Conservation (phyloP, 1,284 basidiomycete genomes). For the Tilletiaria anomala region DNA sequence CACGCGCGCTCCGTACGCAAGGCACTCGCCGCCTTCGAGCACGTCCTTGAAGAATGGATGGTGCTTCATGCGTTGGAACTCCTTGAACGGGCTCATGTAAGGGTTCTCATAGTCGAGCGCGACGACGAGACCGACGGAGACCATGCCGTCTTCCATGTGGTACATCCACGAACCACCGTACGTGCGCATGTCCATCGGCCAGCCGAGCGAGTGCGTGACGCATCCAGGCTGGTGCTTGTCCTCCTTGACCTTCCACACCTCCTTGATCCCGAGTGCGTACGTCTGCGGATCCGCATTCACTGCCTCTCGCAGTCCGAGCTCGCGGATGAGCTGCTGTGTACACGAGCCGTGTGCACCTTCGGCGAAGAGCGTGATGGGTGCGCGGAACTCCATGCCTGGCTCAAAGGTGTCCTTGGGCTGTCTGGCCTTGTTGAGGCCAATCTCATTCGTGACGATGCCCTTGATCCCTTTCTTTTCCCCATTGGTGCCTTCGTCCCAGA, state of each 20-base stretch:
- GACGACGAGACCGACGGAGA: conserved; percentile 79
- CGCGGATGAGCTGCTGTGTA: conserved; percentile 63
- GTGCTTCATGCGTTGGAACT: conserved; percentile 94
- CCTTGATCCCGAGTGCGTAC: conserved; percentile 91
- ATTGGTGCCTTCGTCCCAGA: conserved; percentile 58
- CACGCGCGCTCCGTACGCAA: conserved; percentile 81
- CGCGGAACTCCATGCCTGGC: conserved; percentile 90
- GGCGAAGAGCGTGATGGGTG: conserved; percentile 83
- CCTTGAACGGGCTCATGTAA: conserved; percentile 78
- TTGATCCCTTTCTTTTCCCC: conserved; percentile 48
- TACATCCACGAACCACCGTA: conserved; percentile 93
- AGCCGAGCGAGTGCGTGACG: conserved; percentile 84
- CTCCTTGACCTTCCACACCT: conserved; percentile 82
- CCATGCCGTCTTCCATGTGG: conserved; percentile 85
- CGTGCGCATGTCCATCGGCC: conserved; percentile 69
- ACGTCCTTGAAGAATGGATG: conserved; percentile 78
- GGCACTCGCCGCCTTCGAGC: conserved; percentile 59
- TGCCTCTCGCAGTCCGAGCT: conserved; percentile 60
- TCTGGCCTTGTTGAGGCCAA: conserved; percentile 68
- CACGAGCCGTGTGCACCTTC: conserved; percentile 91
- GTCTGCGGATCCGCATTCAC: conserved; percentile 70
- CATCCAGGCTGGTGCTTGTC: conserved; percentile 66
- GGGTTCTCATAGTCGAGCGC: conserved; percentile 92
- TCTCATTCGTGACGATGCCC: conserved; percentile 86
- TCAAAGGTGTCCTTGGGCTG: conserved; percentile 79